These are phyloP conservation scores for Aspergillus brasiliensis DNA, from an alignment of 2,329 filamentous ascomycete species.

Conservation along the genomic window DNA sequence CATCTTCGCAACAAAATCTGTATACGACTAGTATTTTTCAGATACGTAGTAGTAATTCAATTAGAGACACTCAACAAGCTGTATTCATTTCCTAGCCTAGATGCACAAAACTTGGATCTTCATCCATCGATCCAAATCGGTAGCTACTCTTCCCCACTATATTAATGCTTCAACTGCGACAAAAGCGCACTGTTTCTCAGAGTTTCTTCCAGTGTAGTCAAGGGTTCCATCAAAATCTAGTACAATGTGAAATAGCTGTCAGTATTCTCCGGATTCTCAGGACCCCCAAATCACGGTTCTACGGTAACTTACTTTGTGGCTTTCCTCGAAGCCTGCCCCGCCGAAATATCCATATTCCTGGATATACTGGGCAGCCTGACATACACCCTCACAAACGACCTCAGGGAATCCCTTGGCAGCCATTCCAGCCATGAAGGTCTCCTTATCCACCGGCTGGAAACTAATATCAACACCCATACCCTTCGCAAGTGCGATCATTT, in stretches of 20 bases:
- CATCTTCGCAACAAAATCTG: background rate
- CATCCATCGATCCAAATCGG: too few species aligned
- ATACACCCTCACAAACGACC: conserved; percentile 50
- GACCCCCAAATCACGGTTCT: background rate
- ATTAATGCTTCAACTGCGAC: background rate
- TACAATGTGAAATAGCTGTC: background rate
- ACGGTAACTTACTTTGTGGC: background rate
- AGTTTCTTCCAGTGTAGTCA: background rate
- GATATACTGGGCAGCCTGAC: conserved; percentile 55
- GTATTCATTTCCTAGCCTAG: too few species aligned
- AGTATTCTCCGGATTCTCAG: background rate
- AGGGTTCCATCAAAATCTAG: background rate
- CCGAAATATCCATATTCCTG: conserved; percentile 55
- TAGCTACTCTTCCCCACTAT: background rate
- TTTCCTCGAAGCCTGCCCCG: conserved; percentile 29
- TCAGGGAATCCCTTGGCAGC: conserved; percentile 41
- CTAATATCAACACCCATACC: conserved; percentile 37
- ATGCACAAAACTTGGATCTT: too few species aligned
- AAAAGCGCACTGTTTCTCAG: background rate
- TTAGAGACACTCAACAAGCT: too few species aligned
- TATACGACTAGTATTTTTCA: background rate
- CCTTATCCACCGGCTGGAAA: background rate
- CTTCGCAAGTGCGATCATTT: conserved; percentile 47
- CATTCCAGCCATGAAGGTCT: conserved; percentile 42
- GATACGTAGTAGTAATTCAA: too few species aligned